Conservation (phyloP, 495 filamentous ascomycete genomes). For the Viridothelium virens region DNA sequence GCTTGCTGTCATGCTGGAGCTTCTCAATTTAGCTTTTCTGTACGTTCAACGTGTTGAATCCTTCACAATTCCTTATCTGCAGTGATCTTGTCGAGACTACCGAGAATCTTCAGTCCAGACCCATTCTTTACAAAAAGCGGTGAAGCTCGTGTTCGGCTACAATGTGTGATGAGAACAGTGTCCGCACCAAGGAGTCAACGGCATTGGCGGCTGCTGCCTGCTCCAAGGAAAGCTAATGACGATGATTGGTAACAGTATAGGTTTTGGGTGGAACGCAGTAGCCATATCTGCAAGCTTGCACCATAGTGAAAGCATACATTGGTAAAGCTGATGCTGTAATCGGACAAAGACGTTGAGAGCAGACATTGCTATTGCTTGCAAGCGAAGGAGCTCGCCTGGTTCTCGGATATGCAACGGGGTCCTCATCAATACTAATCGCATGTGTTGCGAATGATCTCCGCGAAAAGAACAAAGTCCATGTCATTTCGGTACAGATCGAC, state of each 20-base stretch:
- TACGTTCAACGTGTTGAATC: too few relatives aligned
- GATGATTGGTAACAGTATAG: neutral
- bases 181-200: neutral
- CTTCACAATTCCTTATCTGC: too few relatives aligned
- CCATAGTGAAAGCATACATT: neutral
- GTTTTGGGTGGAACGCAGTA: neutral
- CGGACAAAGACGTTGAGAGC: slow-evolving; percentile 64
- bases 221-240: neutral
- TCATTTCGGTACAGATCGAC: slow-evolving; percentile 50
- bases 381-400: slow-evolving; percentile 39
- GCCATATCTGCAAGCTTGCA: neutral
- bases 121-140: too few relatives aligned
- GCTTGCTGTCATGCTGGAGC: too few relatives aligned
- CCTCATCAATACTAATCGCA: slow-evolving; percentile 33
- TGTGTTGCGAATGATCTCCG: slow-evolving; percentile 35
- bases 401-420: slow-evolving; percentile 39
- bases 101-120: too few relatives aligned
- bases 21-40: too few relatives aligned
- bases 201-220: neutral
- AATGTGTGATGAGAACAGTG: neutral
- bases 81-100: too few relatives aligned
- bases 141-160: neutral
- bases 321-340: neutral
- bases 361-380: slow-evolving; percentile 58
- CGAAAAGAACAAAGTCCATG: slow-evolving; percentile 36